Base-by-base conservation (phyloP, 345 rosid genomes). In the Isatis tinctoria region DNA sequence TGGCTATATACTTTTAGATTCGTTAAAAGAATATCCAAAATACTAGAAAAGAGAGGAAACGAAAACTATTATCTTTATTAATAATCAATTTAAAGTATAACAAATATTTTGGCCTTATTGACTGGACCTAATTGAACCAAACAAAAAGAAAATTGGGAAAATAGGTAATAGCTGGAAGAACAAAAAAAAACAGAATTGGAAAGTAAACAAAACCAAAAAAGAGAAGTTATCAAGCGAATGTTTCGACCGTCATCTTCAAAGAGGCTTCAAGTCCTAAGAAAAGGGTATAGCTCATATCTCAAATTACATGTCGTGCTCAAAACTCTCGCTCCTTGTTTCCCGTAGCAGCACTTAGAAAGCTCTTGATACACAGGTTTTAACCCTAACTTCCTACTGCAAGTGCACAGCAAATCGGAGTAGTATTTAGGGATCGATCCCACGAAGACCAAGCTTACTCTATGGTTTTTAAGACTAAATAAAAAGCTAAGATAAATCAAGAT, bases 191-290 rank as follows among this genome's bases (percentile, higher is more conserved):
- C 4, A 37, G 6, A 39, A 39, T 3, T 39, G 5, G 16, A 60
- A 59, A 61, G 20, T 7, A 40, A 40, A 4, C 35, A 13, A 37
- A 39, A 61, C 12, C 49, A 43, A 40, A 63, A 36, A 11, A 18
- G 12, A 30, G 10, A 41, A 63, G 3, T 14, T 44, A 16, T 26
- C 12, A 49, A 49, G 45, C 52, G 8, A 36, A 14, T 67, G 36
- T 14, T 16, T 51, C 18, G n/a, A 22, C 6, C 48, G 49, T 51
- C n/a, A 24, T 24, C 47, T 14, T 36, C 70, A n/a, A 32, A 10
- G 41, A 77, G 43, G 57, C 65, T 82, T 76, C 85, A 13, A 72
- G 44, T 54, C 78, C 86, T 10, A 22, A 66, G 20, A 66, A 69
- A 69, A 39, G 63, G 73, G 22, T 69, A 69, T 37, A 69, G 17